phyloP scores from a whole-genome alignment of 495 filamentous ascomycete species.

The Penicillium roqueforti region DNA sequence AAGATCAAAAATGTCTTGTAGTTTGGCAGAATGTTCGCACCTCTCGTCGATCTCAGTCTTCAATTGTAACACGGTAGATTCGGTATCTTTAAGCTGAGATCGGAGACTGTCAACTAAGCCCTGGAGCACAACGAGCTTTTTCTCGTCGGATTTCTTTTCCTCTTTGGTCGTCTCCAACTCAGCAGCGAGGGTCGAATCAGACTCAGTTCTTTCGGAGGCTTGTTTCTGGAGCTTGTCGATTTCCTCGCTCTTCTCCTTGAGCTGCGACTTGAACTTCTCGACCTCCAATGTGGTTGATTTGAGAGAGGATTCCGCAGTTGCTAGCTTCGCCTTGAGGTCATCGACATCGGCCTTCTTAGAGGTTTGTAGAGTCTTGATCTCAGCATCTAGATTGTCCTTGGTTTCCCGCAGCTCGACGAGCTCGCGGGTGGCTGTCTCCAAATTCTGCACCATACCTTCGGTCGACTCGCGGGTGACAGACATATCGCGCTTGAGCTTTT shows the following conservation, averaged over 20 bases:
- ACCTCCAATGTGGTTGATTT: slow-evolving; percentile 45
- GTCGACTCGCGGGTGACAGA: slow-evolving; percentile 60
- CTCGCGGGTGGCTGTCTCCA: slow-evolving; percentile 58
- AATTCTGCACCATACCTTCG: slow-evolving; percentile 56
- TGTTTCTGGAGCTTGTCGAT: slow-evolving; percentile 46
- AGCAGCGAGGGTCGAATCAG: slow-evolving; percentile 27
- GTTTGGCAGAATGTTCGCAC: slow-evolving; percentile 19
- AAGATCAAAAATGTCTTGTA: slow-evolving; percentile 37
- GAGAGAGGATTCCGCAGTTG: slow-evolving; percentile 40
- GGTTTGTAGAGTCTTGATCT: slow-evolving; percentile 37
- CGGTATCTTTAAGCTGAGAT: slow-evolving; percentile 46
- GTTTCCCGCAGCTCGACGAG: slow-evolving; percentile 54
- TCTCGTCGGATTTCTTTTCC: slow-evolving; percentile 46
- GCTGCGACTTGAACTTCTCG: slow-evolving; percentile 49
- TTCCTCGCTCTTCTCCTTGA: slow-evolving; percentile 53
- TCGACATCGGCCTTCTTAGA: slow-evolving; percentile 37
- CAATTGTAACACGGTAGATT: slow-evolving; percentile 43
- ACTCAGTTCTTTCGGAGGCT: slow-evolving; percentile 40
- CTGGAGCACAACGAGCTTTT: slow-evolving; percentile 49
- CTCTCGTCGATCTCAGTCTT: slow-evolving; percentile 40
- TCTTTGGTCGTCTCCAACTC: slow-evolving; percentile 36
- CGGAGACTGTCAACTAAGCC: slow-evolving; percentile 50
- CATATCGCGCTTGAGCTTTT: slow-evolving; percentile 49
- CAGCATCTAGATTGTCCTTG: slow-evolving; percentile 50
- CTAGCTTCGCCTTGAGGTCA: slow-evolving; percentile 39